Conservation (phyloP, 805 yeast species). For the Starmerella powellii region DNA sequence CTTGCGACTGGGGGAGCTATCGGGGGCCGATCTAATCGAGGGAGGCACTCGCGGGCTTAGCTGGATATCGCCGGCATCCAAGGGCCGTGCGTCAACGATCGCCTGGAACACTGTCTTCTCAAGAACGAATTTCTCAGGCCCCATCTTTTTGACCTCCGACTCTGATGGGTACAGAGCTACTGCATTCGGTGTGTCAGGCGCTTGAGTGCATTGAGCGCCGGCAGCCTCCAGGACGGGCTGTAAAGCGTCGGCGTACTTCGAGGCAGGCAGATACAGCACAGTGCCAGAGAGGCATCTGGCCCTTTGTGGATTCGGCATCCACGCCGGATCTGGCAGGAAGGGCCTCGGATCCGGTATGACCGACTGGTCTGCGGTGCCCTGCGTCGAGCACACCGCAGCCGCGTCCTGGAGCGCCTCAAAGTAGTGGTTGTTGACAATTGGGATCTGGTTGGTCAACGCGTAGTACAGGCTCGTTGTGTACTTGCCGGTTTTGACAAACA, state of each 20-base stretch:
- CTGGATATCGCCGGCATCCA: neutral
- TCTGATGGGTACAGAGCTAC: no score
- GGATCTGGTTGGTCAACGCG: constrained; percentile 28
- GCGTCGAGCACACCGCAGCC: constrained; percentile 13
- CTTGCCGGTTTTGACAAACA: constrained; percentile 22
- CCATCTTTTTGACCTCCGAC: no score
- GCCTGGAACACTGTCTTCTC: neutral
- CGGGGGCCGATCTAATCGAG: no score
- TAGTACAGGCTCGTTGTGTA: constrained; percentile 27
- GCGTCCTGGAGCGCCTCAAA: constrained; percentile 17
- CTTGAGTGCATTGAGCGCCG: constrained; percentile 19
- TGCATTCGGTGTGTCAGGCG: no score
- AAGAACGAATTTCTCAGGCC: no score
- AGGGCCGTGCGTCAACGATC: neutral
- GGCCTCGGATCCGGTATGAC: constrained; percentile 22
- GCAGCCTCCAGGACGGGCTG: constrained; percentile 24
- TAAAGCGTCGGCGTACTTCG: constrained; percentile 17
- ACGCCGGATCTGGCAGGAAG: constrained; percentile 23
- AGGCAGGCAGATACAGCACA: constrained; percentile 23
- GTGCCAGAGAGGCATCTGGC: constrained; percentile 20
- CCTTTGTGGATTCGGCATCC: constrained; percentile 23
- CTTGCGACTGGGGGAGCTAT: no score
- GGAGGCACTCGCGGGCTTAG: no score
- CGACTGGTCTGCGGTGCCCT: constrained; percentile 20
- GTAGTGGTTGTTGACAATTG: constrained; percentile 26